phyloP scores from a whole-genome alignment of 1,139 yeast species.

The Zygosaccharomyces pseudobailii region DNA sequence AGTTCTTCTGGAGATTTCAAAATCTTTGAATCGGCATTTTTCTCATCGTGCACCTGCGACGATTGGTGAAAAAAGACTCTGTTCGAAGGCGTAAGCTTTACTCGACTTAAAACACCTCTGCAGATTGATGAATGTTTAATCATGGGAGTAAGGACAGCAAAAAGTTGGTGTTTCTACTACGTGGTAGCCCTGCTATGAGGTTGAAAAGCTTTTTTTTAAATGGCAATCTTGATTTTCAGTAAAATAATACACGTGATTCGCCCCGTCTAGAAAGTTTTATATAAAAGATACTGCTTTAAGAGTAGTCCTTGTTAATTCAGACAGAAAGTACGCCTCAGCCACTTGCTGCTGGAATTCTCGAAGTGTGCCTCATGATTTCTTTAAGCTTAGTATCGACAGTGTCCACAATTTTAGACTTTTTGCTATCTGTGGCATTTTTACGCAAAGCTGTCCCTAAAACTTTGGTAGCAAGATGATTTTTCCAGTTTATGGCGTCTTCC shows the following conservation, averaged over 20 bases:
- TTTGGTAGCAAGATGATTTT: conserved; percentile 22
- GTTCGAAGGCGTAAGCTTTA: background rate
- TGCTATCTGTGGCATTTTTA: conserved; percentile 24
- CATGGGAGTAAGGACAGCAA: background rate
- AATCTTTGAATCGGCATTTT: conserved; percentile 1
- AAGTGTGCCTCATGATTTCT: conserved; percentile 17
- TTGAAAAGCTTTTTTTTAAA: background rate
- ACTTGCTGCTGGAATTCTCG: conserved; percentile 11
- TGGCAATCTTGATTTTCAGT: background rate
- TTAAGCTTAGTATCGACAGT: conserved; percentile 19
- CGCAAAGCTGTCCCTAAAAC: conserved; percentile 25
- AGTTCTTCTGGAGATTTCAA: conserved; percentile 21
- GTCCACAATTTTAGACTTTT: conserved; percentile 13
- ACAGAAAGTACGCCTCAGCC: background rate
- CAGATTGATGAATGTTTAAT: background rate
- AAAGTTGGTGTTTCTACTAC: no score
- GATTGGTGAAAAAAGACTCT: conserved; percentile 8
- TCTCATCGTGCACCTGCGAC: conserved; percentile 3
- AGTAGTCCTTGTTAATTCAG: background rate
- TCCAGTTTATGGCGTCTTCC: conserved; percentile 26
- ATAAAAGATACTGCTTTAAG: background rate
- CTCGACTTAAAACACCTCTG: background rate
- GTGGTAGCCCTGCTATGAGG: background rate
- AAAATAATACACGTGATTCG: conserved; percentile 1
- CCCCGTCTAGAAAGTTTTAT: background rate